A percentile compares a stretch with the other conserved stretches of the same genome.
Conservation (phyloP, 768 basidiomycete species). For the Xerocomellus amylosporus region DNA sequence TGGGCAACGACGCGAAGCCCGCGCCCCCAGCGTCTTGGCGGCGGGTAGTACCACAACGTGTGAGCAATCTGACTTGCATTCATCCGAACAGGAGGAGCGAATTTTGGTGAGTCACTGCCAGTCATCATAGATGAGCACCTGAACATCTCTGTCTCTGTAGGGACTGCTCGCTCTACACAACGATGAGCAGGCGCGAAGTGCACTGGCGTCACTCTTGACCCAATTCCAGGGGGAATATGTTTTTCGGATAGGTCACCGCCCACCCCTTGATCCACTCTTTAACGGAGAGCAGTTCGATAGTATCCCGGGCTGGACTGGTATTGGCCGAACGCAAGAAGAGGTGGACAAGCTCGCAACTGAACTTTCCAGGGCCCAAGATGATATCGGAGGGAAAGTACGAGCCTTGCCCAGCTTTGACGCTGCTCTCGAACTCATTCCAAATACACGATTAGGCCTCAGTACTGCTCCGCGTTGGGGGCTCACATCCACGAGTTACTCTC, state of each 20-base stretch:
- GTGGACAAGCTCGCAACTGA: conserved; percentile 44
- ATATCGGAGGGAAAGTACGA: conserved; percentile 75
- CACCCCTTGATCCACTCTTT: conserved; percentile 56
- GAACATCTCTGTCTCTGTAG: conserved; percentile 19
- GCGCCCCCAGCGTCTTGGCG: not conserved
- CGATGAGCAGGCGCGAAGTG: conserved; percentile 57
- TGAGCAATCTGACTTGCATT: conserved; percentile 1
- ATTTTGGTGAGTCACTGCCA: conserved; percentile 14
- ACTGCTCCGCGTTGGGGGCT: conserved; percentile 46
- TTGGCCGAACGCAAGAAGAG: conserved; percentile 48
- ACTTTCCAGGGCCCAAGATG: conserved; percentile 56
- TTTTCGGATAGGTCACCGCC: conserved; percentile 67
- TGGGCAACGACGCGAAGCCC: conserved; percentile 50
- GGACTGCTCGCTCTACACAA: conserved; percentile 43
- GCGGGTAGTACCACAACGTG: not conserved
- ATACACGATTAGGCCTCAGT: conserved; percentile 46
- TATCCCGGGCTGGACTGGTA: conserved; percentile 55
- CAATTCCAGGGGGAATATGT: conserved; percentile 71
- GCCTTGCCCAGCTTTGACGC: not conserved
- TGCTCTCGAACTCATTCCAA: not conserved
- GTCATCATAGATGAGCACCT: not conserved
- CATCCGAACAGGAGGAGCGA: conserved; percentile 16
- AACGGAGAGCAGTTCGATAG: conserved; percentile 46
- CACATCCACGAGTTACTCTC: conserved; percentile 55
- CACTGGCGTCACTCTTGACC: conserved; percentile 64